These are phyloP conservation scores for Ephemerocybe angulata DNA, from an alignment of 768 basidiomycete genomes.

Conservation along the genomic window DNA sequence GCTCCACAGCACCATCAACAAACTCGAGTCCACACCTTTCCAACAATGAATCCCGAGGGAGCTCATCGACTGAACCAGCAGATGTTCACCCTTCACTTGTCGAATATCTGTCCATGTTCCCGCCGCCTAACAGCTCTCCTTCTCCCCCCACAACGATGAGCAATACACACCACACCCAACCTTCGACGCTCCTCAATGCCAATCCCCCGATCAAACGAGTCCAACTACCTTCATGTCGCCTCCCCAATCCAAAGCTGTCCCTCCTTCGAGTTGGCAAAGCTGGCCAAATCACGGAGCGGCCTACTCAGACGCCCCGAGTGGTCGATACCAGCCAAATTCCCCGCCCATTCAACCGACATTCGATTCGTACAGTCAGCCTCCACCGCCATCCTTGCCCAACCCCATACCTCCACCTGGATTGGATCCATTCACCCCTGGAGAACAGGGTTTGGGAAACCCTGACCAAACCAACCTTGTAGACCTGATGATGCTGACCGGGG, in stretches of 20 bases:
- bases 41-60: conserved; percentile 3
- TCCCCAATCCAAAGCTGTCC: neutral
- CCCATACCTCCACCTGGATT: neutral
- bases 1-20: conserved; percentile 17
- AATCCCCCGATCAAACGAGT: conserved; percentile 4
- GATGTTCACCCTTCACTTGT: conserved; percentile 66
- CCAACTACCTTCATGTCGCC: neutral
- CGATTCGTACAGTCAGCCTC: neutral
- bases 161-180: neutral
- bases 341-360: neutral
- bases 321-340: neutral
- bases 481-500: conserved; percentile 51
- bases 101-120: conserved; percentile 46
- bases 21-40: conserved; percentile 17
- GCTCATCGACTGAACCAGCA: conserved; percentile 20
- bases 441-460: neutral
- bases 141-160: conserved; percentile 7
- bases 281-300: neutral
- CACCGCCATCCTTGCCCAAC: neutral
- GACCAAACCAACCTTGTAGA: conserved; percentile 28
- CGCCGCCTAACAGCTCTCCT: conserved; percentile 22
- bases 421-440: neutral
- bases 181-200: neutral
- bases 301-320: neutral
- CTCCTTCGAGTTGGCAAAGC: neutral